phyloP scores from a whole-genome alignment of 1,284 basidiomycete genomes.

The Cystobasidiaceae sp. region DNA sequence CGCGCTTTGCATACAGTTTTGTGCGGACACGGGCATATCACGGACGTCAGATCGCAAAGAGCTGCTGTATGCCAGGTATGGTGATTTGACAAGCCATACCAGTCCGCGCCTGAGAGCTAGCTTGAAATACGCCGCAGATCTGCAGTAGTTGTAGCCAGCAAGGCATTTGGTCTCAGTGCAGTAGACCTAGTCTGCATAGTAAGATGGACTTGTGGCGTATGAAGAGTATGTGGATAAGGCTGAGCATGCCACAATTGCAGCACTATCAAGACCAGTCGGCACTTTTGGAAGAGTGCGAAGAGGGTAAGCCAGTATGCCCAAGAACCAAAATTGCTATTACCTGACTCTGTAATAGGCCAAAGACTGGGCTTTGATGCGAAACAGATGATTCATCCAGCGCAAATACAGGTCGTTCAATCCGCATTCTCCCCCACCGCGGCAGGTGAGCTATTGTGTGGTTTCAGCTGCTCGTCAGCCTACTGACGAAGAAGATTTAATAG shows the following conservation, averaged over 20 bases:
- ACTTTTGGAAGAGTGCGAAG: slow-evolving; percentile 14
- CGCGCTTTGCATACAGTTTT: slow-evolving; percentile 51
- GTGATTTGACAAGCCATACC: background rate
- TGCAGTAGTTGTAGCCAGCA: slow-evolving; percentile 73
- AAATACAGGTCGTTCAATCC: slow-evolving; percentile 71
- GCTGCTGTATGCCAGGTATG: slow-evolving; percentile 68
- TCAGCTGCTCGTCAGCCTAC: no score
- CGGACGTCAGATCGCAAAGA: slow-evolving; percentile 70
- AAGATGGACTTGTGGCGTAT: background rate
- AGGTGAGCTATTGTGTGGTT: slow-evolving; percentile 51
- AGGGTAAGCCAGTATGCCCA: background rate
- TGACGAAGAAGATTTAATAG: slow-evolving; percentile 48
- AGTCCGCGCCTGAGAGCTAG: background rate
- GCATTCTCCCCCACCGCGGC: slow-evolving; percentile 69
- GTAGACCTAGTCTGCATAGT: slow-evolving; percentile 68
- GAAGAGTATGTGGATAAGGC: background rate
- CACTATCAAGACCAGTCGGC: slow-evolving; percentile 16
- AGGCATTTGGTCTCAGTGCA: slow-evolving; percentile 73
- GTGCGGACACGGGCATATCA: slow-evolving; percentile 78
- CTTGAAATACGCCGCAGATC: slow-evolving; percentile 50
- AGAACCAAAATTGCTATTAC: background rate
- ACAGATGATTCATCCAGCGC: slow-evolving; percentile 92
- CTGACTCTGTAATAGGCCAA: background rate
- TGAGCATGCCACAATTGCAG: background rate
- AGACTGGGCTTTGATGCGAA: slow-evolving; percentile 43